These are phyloP conservation scores for Podospora appendiculata DNA, from an alignment of 495 filamentous ascomycete genomes.

Conservation along the genomic window DNA sequence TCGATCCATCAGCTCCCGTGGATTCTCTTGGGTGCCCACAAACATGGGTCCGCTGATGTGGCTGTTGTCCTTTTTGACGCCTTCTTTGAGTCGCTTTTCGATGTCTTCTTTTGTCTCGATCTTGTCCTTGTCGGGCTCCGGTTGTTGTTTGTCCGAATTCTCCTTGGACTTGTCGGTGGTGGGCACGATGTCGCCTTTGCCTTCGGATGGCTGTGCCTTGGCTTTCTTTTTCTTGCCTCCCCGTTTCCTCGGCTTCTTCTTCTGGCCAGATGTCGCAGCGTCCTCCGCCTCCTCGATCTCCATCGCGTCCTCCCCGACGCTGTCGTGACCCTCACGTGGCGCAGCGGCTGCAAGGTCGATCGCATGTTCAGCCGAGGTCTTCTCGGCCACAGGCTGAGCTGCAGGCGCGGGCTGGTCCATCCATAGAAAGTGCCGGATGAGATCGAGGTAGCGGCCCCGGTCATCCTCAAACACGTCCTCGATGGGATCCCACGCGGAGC, in stretches of 20 bases:
- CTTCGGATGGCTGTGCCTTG: background rate
- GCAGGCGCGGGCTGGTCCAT: conserved; percentile 12
- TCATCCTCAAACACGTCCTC: conserved; percentile 41
- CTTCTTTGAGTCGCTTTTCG: conserved; percentile 29
- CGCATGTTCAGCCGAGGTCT: conserved; percentile 5
- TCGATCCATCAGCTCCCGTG: conserved; percentile 23
- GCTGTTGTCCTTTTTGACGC: conserved; percentile 28
- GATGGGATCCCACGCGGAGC: conserved; percentile 45
- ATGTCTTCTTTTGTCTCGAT: conserved; percentile 37
- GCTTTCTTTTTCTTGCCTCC: conserved; percentile 29
- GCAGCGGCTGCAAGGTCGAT: conserved; percentile 9
- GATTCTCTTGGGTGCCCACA: conserved; percentile 31
- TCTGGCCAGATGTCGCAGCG: conserved; percentile 5
- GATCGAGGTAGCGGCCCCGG: conserved; percentile 34
- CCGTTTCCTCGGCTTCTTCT: conserved; percentile 26
- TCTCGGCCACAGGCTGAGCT: background rate
- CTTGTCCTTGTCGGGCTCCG: conserved; percentile 27
- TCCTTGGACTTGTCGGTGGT: conserved; percentile 2
- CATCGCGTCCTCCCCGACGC: background rate
- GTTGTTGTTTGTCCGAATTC: background rate
- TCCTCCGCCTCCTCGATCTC: conserved; percentile 4
- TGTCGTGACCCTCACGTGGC: background rate
- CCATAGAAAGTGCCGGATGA: conserved; percentile 38
- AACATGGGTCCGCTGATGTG: conserved; percentile 26
- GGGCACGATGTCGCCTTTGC: conserved; percentile 2